A percentile compares a stretch with the other conserved stretches of the same genome.
Evolutionary conservation across 2,329 filamentous ascomycete species (phyloP).

Genomic region (Coniochaeta sp.): DNA sequence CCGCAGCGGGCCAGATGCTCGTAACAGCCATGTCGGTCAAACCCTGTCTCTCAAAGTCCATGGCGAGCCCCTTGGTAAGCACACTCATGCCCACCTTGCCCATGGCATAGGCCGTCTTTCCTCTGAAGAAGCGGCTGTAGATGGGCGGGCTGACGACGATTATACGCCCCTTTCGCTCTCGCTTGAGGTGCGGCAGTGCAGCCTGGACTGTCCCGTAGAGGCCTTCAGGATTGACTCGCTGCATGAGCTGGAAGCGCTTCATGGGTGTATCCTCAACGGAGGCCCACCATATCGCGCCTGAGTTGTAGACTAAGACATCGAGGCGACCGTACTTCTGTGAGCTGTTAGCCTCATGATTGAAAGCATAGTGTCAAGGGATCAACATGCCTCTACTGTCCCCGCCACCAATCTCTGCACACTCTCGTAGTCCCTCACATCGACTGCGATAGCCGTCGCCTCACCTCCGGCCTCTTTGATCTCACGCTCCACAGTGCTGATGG

Average conservation of each 20-base stretch:
- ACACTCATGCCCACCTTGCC: slow-evolving; percentile 79
- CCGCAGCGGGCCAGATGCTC: slow-evolving; percentile 73
- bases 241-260: slow-evolving; percentile 73
- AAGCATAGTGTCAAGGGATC: background rate
- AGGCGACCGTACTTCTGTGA: slow-evolving; percentile 49
- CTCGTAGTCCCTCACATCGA: slow-evolving; percentile 60
- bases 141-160: slow-evolving; percentile 79
- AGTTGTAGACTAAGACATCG: slow-evolving; percentile 75
- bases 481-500: slow-evolving; percentile 70
- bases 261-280: slow-evolving; percentile 64
- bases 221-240: slow-evolving; percentile 66
- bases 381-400: slow-evolving; percentile 38
- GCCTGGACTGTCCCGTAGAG: slow-evolving; percentile 67
- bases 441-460: slow-evolving; percentile 55
- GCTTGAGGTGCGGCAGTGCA: slow-evolving; percentile 56
- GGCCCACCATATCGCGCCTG: slow-evolving; percentile 80
- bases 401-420: slow-evolving; percentile 55
- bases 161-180: slow-evolving; percentile 52
- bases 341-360: background rate
- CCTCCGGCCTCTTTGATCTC: slow-evolving; percentile 63
- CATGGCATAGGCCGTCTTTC: slow-evolving; percentile 77
- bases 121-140: slow-evolving; percentile 76
- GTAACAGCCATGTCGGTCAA: slow-evolving; percentile 65
- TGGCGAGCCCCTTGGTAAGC: slow-evolving; percentile 70
- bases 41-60: slow-evolving; percentile 68